Conservation (phyloP, 1,284 basidiomycete species). For the Rhodotorula sp. region DNA sequence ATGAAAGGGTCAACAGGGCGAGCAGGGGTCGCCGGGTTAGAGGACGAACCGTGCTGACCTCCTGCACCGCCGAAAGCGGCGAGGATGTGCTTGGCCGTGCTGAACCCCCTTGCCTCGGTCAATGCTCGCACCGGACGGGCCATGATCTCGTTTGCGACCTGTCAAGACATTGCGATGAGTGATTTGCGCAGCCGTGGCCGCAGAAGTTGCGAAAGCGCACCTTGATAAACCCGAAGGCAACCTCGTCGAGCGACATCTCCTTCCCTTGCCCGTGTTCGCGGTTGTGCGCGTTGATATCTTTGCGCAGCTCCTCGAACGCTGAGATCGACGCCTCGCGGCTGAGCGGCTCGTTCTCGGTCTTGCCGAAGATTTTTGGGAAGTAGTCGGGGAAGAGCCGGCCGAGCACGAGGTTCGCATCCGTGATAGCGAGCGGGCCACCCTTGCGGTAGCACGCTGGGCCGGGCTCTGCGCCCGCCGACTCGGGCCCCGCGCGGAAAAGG, state of each 20-base stretch:
- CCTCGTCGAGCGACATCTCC: conserved; percentile 72
- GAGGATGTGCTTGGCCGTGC: conserved; percentile 35
- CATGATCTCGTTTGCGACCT: conserved; percentile 38
- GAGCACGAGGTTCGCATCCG: conserved; percentile 80
- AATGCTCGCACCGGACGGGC: conserved; percentile 39
- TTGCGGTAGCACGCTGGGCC: conserved; percentile 68
- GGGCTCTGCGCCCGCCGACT: conserved; percentile 72
- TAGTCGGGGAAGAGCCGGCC: conserved; percentile 78
- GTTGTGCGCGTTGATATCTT: conserved; percentile 62
- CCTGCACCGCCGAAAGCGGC: conserved; percentile 54
- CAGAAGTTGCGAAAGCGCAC: too few relatives aligned
- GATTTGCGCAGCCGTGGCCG: too few relatives aligned
- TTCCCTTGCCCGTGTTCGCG: conserved; percentile 7
- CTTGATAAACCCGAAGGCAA: conserved; percentile 78
- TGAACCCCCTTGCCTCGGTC: conserved; percentile 42
- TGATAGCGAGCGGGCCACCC: conserved; percentile 79
- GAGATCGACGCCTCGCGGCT: conserved; percentile 67
- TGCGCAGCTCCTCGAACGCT: conserved; percentile 66
- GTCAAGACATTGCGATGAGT: too few relatives aligned
- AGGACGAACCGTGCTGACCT: conserved; percentile 68
- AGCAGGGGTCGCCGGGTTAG: not conserved
- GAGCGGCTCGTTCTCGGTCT: conserved; percentile 76
- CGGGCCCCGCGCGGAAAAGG: conserved; percentile 45
- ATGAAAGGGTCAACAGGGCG: too few relatives aligned
- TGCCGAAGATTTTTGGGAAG: conserved; percentile 69